These are phyloP conservation scores for Helenozyma rhizophorensis DNA, from an alignment of 805 yeast species.

Conservation along the genomic window DNA sequence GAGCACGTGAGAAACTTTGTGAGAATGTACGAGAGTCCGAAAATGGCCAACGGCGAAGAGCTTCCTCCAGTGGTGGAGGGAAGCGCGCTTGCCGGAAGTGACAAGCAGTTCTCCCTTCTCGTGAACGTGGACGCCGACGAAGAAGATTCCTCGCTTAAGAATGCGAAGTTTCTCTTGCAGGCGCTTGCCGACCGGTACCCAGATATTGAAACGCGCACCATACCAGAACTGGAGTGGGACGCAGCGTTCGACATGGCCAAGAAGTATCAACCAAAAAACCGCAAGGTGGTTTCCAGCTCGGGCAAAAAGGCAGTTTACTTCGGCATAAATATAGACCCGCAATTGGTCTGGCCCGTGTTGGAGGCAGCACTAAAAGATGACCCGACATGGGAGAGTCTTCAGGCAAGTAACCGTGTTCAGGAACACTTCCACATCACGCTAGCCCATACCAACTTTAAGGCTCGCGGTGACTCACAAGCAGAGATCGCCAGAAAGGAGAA, in stretches of 20 bases:
- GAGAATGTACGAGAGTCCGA: slow-evolving; percentile 8
- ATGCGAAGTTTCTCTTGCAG: slow-evolving; percentile 38
- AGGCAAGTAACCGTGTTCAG: slow-evolving; percentile 39
- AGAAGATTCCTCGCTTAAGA: slow-evolving; percentile 24
- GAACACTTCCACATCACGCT: slow-evolving; percentile 64
- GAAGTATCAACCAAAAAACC: slow-evolving; percentile 46
- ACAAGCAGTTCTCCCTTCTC: slow-evolving; percentile 59
- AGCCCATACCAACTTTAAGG: slow-evolving; percentile 38
- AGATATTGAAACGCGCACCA: slow-evolving; percentile 4
- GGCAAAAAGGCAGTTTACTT: slow-evolving; percentile 9
- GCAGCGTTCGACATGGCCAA: slow-evolving; percentile 52
- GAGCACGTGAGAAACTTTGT: slow-evolving; percentile 6
- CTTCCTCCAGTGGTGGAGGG: slow-evolving; percentile 6
- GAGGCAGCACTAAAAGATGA: slow-evolving; percentile 6
- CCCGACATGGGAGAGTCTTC: slow-evolving; percentile 21
- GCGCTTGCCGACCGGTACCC: slow-evolving; percentile 17
- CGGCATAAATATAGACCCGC: slow-evolving; percentile 6
- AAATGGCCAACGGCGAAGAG: slow-evolving; percentile 5
- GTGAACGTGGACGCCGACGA: slow-evolving; percentile 46
- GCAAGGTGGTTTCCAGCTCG: slow-evolving; percentile 28
- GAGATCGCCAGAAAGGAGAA: slow-evolving; percentile 1
- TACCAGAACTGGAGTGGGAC: slow-evolving; percentile 33
- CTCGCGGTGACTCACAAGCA: slow-evolving; percentile 1
- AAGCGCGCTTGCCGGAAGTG: slow-evolving; percentile 25
- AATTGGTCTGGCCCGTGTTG: slow-evolving; percentile 8